Evolutionary conservation across 768 basidiomycete species (phyloP).

Genomic region (Nidularia pulvinata): DNA sequence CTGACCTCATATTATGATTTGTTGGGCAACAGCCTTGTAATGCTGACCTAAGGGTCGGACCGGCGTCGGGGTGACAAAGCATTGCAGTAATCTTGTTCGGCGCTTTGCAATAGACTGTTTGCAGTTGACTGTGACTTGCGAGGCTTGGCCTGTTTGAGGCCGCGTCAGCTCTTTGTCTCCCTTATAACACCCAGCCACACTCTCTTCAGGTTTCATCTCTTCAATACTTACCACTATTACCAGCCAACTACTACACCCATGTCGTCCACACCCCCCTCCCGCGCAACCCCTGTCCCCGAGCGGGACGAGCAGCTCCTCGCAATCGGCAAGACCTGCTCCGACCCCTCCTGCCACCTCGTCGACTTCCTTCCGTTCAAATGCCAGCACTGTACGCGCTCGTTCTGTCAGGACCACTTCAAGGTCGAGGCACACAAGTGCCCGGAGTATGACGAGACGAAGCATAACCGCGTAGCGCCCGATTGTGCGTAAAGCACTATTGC

Average conservation of each 20-base stretch:
- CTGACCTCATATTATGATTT: no score
- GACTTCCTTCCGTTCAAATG: conserved; percentile 91
- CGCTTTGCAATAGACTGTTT: no score
- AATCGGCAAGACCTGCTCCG: conserved; percentile 74
- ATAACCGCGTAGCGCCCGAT: conserved; percentile 75
- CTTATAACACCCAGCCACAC: no score
- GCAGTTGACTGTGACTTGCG: no score
- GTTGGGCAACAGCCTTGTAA: no score
- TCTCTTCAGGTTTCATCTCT: neutral
- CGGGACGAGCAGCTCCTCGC: conserved; percentile 59
- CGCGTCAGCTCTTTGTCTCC: no score
- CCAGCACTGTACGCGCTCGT: conserved; percentile 69
- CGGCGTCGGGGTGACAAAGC: no score
- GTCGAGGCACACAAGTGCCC: conserved; percentile 67
- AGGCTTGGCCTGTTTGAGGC: no score
- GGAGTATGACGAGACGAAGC: conserved; percentile 69
- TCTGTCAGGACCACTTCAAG: conserved; percentile 81
- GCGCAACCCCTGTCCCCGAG: conserved; percentile 20
- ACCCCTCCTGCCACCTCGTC: conserved; percentile 63
- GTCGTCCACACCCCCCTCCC: conserved; percentile 7
- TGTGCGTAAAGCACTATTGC: conserved; percentile 41
- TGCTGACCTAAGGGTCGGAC: no score
- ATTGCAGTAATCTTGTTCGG: no score
- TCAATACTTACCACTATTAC: neutral
- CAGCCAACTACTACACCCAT: no score